Conservation (phyloP, 768 basidiomycete species). For the Ramaria sp. region DNA sequence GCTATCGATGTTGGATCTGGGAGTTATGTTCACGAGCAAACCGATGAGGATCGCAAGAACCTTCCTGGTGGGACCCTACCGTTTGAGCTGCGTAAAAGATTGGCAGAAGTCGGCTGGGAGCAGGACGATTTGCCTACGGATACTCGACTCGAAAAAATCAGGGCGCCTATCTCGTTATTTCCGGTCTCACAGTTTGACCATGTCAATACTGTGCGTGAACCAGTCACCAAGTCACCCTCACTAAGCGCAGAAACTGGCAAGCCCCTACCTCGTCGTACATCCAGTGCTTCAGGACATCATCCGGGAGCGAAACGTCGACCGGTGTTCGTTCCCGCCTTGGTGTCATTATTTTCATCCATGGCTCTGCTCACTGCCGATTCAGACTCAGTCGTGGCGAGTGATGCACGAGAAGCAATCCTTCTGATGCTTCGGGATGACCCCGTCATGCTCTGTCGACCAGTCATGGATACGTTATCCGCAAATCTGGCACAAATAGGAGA, state of each 20-base stretch:
- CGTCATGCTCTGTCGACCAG: conserved; percentile 48
- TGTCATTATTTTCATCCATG: conserved; percentile 43
- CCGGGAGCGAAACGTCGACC: conserved; percentile 44
- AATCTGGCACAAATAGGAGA: conserved; percentile 34
- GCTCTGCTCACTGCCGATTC: conserved; percentile 41
- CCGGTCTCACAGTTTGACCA: conserved; percentile 47
- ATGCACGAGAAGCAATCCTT: conserved; percentile 45
- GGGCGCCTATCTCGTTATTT: conserved; percentile 56
- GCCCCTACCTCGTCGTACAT: conserved; percentile 43
- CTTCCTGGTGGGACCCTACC: conserved; percentile 40
- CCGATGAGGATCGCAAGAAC: conserved; percentile 36
- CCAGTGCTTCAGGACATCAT: conserved; percentile 27
- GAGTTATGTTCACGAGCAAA: conserved; percentile 45
- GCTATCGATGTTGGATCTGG: conserved; percentile 66
- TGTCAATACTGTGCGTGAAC: conserved; percentile 25
- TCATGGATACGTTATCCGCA: conserved; percentile 48
- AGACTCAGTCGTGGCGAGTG: conserved; percentile 41
- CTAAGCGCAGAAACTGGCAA: not conserved
- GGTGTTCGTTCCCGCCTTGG: conserved; percentile 55
- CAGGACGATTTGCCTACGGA: conserved; percentile 47
- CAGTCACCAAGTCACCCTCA: not conserved
- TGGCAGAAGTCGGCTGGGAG: conserved; percentile 69
- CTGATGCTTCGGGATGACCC: conserved; percentile 72
- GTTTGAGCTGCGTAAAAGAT: conserved; percentile 48
- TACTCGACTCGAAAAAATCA: conserved; percentile 45